Conservation (phyloP, 1,139 yeast species). For the Hemisphaericaspora lyxosophila region DNA sequence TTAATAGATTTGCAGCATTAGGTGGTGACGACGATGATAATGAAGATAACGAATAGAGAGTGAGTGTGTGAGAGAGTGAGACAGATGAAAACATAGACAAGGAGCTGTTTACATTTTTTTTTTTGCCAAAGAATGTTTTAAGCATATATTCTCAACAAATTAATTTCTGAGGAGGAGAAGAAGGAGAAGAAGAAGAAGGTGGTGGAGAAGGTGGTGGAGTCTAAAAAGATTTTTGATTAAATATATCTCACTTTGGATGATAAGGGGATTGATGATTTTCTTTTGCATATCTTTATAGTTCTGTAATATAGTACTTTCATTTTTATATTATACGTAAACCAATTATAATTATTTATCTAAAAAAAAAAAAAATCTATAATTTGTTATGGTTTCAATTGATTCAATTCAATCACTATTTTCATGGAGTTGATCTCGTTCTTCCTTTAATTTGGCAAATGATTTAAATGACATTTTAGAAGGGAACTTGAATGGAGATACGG, state of each 20-base stretch:
- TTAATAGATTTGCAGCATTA: slow-evolving; percentile 60
- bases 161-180: too few relatives aligned
- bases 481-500: slow-evolving; percentile 1
- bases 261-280: slow-evolving; percentile 2
- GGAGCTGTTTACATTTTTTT: too few relatives aligned
- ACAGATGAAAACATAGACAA: too few relatives aligned
- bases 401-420: too few relatives aligned
- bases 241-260: neutral
- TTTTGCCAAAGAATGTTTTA: too few relatives aligned
- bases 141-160: too few relatives aligned
- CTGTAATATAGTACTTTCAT: slow-evolving; percentile 5
- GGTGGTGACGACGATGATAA: slow-evolving; percentile 39
- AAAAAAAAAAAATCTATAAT: too few relatives aligned
- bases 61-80: too few relatives aligned
- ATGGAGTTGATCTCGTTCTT: neutral
- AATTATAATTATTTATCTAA: neutral
- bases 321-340: neutral
- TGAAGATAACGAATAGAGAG: slow-evolving; percentile 15
- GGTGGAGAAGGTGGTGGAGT: too few relatives aligned
- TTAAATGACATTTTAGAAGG: slow-evolving; percentile 1
- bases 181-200: too few relatives aligned
- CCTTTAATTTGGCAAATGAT: slow-evolving; percentile 1
- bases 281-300: slow-evolving; percentile 6
- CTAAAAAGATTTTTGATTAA: too few relatives aligned
- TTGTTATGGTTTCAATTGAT: too few relatives aligned